phyloP scores from a whole-genome alignment of 192 early-diverging fungal genomes.

The Coemansia sp. region DNA sequence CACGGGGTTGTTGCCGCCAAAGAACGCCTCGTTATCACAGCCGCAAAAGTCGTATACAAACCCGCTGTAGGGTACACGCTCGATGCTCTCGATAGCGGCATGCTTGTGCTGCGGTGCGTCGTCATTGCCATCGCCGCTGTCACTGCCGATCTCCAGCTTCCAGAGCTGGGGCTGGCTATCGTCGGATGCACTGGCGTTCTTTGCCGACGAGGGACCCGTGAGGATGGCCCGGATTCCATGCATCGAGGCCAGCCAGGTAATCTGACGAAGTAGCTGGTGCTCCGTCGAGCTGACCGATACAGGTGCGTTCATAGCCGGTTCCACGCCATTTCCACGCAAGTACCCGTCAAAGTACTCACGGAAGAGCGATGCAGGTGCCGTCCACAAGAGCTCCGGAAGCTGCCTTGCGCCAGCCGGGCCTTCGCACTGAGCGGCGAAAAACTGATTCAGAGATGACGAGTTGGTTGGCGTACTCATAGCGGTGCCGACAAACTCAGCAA shows the following conservation, averaged over 20 bases:
- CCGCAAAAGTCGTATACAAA: conserved; percentile 55
- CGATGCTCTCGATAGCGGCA: conserved; percentile 34
- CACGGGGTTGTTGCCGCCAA: conserved; percentile 52
- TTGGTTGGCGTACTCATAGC: not conserved
- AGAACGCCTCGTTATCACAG: conserved; percentile 55
- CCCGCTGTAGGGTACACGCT: conserved; percentile 29
- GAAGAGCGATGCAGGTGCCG: conserved; percentile 13
- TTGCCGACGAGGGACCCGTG: not conserved
- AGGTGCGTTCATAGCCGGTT: not conserved
- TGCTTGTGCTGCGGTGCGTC: conserved; percentile 9
- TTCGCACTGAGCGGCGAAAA: conserved; percentile 34
- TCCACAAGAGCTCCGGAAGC: conserved; percentile 43
- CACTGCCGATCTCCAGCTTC: conserved; percentile 17
- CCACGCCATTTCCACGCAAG: not conserved
- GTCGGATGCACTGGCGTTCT: not conserved
- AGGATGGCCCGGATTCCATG: conserved; percentile 27
- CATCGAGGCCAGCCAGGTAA: conserved; percentile 50
- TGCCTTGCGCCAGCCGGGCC: not conserved
- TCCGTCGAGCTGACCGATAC: conserved; percentile 16
- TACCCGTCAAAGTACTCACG: conserved; percentile 30
- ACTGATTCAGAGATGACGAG: conserved; percentile 20
- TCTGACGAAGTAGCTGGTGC: conserved; percentile 26
- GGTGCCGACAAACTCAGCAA: not conserved
- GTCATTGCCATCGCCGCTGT: not conserved
- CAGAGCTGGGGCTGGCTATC: not conserved